Conservation (phyloP, 352 stramenopile genomes). For the Globisporangium ultimum region DNA sequence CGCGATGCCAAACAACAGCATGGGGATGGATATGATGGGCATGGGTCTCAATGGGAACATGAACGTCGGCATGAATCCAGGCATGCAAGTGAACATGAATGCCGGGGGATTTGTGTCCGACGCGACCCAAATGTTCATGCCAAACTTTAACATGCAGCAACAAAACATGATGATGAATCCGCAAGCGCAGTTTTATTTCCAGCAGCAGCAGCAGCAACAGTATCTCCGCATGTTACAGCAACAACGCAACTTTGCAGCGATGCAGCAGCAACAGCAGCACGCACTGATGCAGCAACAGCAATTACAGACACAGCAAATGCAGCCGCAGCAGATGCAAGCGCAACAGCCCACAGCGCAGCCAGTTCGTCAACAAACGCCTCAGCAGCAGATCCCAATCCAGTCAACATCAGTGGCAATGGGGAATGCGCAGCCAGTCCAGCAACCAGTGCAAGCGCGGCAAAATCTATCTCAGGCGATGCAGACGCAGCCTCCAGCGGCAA, state of each 20-base stretch:
- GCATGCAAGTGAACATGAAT: conserved; percentile 54
- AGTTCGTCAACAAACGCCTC: conserved; percentile 9
- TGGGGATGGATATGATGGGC: conserved; percentile 33
- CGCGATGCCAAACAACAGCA: conserved; percentile 7
- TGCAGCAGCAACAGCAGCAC: conserved; percentile 50
- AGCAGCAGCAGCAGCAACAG: conserved; percentile 81
- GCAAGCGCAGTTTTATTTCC: conserved; percentile 63
- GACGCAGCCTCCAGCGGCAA: conserved; percentile 7
- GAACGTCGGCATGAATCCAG: conserved; percentile 51
- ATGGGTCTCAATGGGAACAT: conserved; percentile 28
- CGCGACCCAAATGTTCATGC: conserved; percentile 68
- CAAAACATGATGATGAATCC: conserved; percentile 78
- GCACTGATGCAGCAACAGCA: conserved; percentile 31
- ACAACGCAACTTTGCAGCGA: conserved; percentile 29
- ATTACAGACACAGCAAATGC: conserved; percentile 29
- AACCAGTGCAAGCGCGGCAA: conserved; percentile 8
- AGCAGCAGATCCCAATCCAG: conserved; percentile 11
- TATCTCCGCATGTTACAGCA: conserved; percentile 73
- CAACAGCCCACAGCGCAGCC: conserved; percentile 19
- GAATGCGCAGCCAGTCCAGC: conserved; percentile 22
- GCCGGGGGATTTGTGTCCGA: conserved; percentile 33
- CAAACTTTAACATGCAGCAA: conserved; percentile 62
- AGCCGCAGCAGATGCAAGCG: conserved; percentile 20
- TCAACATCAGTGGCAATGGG: conserved; percentile 10
- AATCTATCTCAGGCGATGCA: conserved; percentile 6